A percentile compares a stretch with the other conserved stretches of the same genome.
These are phyloP conservation scores for Physcomitrellopsis africana DNA, from an alignment of 225 moss, liverwort and hornwort genomes.

Conservation along the genomic window DNA sequence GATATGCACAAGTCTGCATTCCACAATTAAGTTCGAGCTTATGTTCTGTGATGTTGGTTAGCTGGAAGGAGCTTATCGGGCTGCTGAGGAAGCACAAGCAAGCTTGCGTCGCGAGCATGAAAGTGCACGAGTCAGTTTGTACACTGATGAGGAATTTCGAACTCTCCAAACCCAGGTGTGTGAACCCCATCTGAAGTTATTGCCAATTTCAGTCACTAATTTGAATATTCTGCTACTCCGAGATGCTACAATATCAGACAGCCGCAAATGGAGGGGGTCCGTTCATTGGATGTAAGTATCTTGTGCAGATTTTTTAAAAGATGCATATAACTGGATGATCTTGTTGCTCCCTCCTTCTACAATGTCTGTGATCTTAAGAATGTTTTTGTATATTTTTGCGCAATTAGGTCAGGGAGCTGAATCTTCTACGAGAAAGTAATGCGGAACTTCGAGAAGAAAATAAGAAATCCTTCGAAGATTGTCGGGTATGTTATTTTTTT, in stretches of 20 bases:
- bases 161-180: slow-evolving; percentile 87
- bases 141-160: slow-evolving; percentile 86
- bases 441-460: slow-evolving; percentile 95
- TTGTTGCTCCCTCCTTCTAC: neutral
- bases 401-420: slow-evolving; percentile 82
- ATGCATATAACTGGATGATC: slow-evolving; percentile 1
- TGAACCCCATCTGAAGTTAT: slow-evolving; percentile 1
- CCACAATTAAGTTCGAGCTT: slow-evolving; percentile 24
- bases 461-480: slow-evolving; percentile 89
- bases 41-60: slow-evolving; percentile 39
- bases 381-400: slow-evolving; percentile 12
- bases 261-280: neutral
- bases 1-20: neutral
- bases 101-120: slow-evolving; percentile 89
- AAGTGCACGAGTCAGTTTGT: slow-evolving; percentile 77
- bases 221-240: neutral
- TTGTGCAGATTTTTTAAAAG: neutral
- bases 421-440: slow-evolving; percentile 87
- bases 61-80: slow-evolving; percentile 90
- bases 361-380: slow-evolving; percentile 7
- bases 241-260: neutral
- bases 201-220: slow-evolving; percentile 4
- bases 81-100: slow-evolving; percentile 90
- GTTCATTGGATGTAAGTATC: neutral
- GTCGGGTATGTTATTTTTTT: slow-evolving; percentile 55